Evolutionary conservation across 1,284 basidiomycete genomes (phyloP), one percentile per base, ranked within the genome.

Genomic region (Xerocomus amazonicus): DNA sequence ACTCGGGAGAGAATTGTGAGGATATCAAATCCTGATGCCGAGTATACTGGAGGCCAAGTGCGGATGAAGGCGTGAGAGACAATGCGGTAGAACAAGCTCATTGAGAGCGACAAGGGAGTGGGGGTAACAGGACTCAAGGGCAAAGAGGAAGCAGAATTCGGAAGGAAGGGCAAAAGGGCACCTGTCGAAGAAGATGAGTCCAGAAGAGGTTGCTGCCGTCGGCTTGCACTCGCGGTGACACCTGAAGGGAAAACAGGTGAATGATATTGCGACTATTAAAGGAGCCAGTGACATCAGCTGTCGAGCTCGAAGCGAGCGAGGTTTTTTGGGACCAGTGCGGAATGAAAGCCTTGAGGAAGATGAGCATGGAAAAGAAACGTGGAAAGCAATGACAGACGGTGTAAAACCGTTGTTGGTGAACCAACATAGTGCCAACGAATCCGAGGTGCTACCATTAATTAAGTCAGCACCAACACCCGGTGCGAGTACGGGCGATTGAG

Each of bases 21-120:
- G 50, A 95, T 78, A 65, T 98, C 94, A 57, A 97, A 95, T 7
- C 95, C 95, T 0, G 92, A 88, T 0, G 84, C 73, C 1, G 92
- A 94, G 71, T 97, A 97, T 10, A 87, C 67, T n/a, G 77, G n/a
- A 77, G 67, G 33, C 70, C 69, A 23, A 69, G 55, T 29, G 61
- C 47, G 9, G 70, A 62, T 16, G 66, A 61, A 16, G 57, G 32
- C 17, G 52, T 34, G 32, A 49, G 3, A 12, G 55, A 26, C 17
- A 1, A 47, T 33, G 50, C 13, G 3, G 47, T 26, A 50, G n/a
- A 28, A 41, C 29, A 36, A 54, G 48, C 40, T 43, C 19, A 48
- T 34, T 47, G 23, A 56, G n/a, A 47, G 37, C 8, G 47, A 8
- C 27, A 48, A 63, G 9, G 52, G 46, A 14, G 41, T 23, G 19